Evolutionary conservation across 1,284 basidiomycete species (phyloP).

Genomic region (Rhodotorula sp.): DNA sequence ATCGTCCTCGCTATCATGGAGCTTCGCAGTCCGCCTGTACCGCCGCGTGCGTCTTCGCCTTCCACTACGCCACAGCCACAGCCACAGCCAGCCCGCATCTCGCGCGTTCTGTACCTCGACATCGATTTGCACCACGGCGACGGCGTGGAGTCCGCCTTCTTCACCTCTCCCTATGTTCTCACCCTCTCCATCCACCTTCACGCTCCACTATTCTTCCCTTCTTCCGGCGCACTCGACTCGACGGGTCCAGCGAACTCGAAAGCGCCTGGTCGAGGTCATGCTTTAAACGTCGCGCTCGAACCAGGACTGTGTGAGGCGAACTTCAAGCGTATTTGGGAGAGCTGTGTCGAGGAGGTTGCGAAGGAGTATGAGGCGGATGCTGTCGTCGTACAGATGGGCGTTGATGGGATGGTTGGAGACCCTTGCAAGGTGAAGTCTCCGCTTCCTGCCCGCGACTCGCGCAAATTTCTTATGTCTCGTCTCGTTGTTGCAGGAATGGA

Average conservation of each 20-base stretch:
- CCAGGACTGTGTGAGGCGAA: slow-evolving; percentile 61
- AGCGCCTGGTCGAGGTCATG: slow-evolving; percentile 65
- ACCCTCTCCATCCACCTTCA: slow-evolving; percentile 82
- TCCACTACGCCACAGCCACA: background rate
- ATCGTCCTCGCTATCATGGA: slow-evolving; percentile 69
- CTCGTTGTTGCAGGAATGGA: slow-evolving; percentile 55
- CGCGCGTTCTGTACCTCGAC: slow-evolving; percentile 83
- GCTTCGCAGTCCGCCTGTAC: slow-evolving; percentile 52
- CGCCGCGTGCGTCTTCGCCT: slow-evolving; percentile 24
- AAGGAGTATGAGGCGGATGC: slow-evolving; percentile 71
- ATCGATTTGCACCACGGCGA: slow-evolving; percentile 90
- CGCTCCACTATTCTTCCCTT: slow-evolving; percentile 78
- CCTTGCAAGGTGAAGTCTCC: slow-evolving; percentile 58
- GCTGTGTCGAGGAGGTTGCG: slow-evolving; percentile 61
- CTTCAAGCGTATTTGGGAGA: slow-evolving; percentile 62
- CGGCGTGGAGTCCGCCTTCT: slow-evolving; percentile 77
- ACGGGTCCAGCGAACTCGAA: slow-evolving; percentile 50
- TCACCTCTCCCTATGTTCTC: slow-evolving; percentile 60
- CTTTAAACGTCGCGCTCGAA: slow-evolving; percentile 69
- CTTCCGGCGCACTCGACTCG: slow-evolving; percentile 39
- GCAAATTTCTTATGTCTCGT: background rate
- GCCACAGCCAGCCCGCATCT: slow-evolving; percentile 49
- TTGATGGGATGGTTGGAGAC: slow-evolving; percentile 81
- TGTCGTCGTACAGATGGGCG: slow-evolving; percentile 79
- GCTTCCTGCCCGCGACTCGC: no score